Percentiles rank a stretch among this genome's conserved stretches.
Evolutionary conservation across 306 rosid genomes (phyloP).

Genomic region (Luffa aegyptiaca): DNA sequence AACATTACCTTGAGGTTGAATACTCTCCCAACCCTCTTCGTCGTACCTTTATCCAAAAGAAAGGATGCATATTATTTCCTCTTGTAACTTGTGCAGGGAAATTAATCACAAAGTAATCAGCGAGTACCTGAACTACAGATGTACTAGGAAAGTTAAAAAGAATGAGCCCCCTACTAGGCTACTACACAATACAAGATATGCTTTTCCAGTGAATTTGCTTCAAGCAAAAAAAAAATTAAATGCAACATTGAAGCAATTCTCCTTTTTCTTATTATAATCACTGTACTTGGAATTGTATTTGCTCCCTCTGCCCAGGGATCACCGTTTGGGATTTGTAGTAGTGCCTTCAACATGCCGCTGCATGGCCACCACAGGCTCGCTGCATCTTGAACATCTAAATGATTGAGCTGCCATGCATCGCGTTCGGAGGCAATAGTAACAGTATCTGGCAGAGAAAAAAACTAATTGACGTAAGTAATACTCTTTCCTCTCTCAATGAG

Average conservation of each 20-base stretch:
- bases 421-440: constrained; percentile 94
- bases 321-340: constrained; percentile 22
- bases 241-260: not conserved
- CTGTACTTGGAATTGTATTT: not conserved
- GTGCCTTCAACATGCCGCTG: constrained; percentile 47
- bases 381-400: constrained; percentile 88
- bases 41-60: not conserved
- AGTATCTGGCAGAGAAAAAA: constrained; percentile 48
- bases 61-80: not conserved
- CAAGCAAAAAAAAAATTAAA: not conserved
- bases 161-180: constrained; percentile 7
- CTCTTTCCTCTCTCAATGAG: not conserved
- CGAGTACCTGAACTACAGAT: constrained; percentile 2
- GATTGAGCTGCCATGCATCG: constrained; percentile 79
- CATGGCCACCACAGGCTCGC: constrained; percentile 75
- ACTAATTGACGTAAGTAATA: not conserved
- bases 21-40: not conserved
- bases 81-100: not conserved
- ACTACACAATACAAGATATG: constrained; percentile 6
- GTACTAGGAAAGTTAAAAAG: not conserved
- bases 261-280: not conserved
- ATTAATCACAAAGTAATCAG: not conserved
- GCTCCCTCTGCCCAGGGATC: constrained; percentile 9
- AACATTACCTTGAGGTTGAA: not conserved
- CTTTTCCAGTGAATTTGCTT: constrained; percentile 10